These are phyloP conservation scores for Epichloe baconii DNA, from an alignment of 2,329 filamentous ascomycete genomes.

Conservation along the genomic window DNA sequence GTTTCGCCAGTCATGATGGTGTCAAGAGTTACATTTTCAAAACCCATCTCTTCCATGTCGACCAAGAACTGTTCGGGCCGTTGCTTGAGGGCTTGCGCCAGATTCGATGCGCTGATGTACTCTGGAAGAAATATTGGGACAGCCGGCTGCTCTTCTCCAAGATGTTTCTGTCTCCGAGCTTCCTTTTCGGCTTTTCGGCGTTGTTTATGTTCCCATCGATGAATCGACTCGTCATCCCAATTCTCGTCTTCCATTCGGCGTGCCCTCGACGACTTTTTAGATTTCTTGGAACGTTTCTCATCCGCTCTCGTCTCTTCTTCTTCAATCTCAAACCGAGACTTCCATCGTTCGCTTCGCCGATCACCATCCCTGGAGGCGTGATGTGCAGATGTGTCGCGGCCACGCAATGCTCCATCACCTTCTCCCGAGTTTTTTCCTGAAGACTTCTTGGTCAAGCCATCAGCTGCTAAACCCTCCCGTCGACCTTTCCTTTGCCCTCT, in stretches of 20 bases:
- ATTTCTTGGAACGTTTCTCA: constrained; percentile 13
- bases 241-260: constrained; percentile 18
- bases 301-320: constrained; percentile 11
- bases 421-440: background rate
- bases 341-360: constrained; percentile 13
- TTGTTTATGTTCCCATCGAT: constrained; percentile 25
- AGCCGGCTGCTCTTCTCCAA: constrained; percentile 30
- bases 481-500: constrained; percentile 3
- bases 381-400: background rate
- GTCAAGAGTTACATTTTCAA: constrained; percentile 69
- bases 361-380: constrained; percentile 2
- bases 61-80: constrained; percentile 56
- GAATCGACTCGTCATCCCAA: constrained; percentile 25
- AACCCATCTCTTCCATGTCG: constrained; percentile 75
- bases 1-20: constrained; percentile 86
- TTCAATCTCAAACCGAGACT: constrained; percentile 19
- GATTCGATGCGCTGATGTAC: constrained; percentile 76
- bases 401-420: background rate
- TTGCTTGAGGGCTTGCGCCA: constrained; percentile 64
- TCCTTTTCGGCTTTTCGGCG: constrained; percentile 30
- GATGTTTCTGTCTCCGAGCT: constrained; percentile 25
- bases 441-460: background rate
- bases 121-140: constrained; percentile 67
- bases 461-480: background rate
- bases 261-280: constrained; percentile 9